A percentile compares a stretch with the other conserved stretches of the same genome.
Evolutionary conservation across 768 basidiomycete genomes (phyloP).

Genomic region (Mycena floridula): DNA sequence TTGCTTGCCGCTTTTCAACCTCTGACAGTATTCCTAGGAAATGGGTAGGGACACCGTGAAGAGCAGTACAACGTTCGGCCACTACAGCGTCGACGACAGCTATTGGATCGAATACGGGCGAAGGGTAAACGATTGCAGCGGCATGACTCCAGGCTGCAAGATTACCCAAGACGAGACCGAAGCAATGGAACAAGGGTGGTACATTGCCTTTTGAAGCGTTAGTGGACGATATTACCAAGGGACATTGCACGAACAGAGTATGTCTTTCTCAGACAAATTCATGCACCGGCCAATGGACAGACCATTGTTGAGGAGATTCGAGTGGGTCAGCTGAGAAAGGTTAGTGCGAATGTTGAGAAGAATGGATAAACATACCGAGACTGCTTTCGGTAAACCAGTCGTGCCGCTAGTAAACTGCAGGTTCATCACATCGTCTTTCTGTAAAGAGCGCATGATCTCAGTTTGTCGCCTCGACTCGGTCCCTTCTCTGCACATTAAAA

Average conservation of each 20-base stretch:
- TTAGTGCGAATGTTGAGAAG: background rate
- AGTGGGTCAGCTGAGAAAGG: conserved; percentile 62
- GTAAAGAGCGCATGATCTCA: conserved; percentile 31
- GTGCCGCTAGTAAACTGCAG: conserved; percentile 86
- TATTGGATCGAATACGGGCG: conserved; percentile 54
- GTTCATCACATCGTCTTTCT: conserved; percentile 71
- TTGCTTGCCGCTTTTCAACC: conserved; percentile 45
- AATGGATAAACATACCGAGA: conserved; percentile 47
- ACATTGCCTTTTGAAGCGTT: conserved; percentile 53
- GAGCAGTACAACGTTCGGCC: conserved; percentile 64
- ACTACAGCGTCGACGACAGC: conserved; percentile 68
- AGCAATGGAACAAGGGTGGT: conserved; percentile 83
- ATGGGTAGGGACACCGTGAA: conserved; percentile 85
- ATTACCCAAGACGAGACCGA: conserved; percentile 82
- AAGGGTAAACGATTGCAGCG: conserved; percentile 70
- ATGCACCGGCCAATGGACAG: conserved; percentile 67
- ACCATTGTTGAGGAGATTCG: conserved; percentile 74
- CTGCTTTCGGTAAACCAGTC: conserved; percentile 77
- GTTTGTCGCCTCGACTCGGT: conserved; percentile 37
- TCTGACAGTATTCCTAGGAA: conserved; percentile 72
- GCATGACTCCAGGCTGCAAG: conserved; percentile 74
- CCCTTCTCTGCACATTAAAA: conserved; percentile 62
- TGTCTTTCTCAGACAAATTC: conserved; percentile 57
- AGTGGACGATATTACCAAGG: background rate
- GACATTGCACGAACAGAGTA: conserved; percentile 48